A percentile compares a stretch with the other conserved stretches of the same genome.
Evolutionary conservation across 352 stramenopile species (phyloP).

Genomic region (Globisporangium splendens): DNA sequence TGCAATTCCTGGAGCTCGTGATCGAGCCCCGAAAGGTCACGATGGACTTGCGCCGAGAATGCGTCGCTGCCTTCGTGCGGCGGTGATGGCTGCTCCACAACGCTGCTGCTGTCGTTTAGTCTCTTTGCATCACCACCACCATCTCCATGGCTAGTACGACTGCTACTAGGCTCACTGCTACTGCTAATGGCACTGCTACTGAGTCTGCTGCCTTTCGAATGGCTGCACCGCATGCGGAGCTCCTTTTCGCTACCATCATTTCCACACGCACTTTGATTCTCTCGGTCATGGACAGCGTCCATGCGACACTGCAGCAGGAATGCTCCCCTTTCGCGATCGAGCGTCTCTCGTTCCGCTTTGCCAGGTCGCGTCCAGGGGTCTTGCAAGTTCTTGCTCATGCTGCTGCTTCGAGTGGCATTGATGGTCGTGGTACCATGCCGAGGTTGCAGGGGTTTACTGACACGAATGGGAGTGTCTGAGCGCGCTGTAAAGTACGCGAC

Average conservation of each 20-base stretch:
- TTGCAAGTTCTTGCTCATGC: too few species aligned
- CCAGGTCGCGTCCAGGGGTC: background rate
- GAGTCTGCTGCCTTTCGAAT: background rate
- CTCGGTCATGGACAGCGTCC: background rate
- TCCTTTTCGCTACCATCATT: background rate
- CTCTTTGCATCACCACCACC: too few species aligned
- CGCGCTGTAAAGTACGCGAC: constrained; percentile 22
- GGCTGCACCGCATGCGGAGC: too few species aligned
- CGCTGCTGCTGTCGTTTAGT: background rate
- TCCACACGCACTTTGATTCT: background rate
- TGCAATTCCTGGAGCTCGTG: constrained; percentile 7
- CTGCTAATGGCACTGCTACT: constrained; percentile 1
- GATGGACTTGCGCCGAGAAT: background rate
- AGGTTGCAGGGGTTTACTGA: background rate
- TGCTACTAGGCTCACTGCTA: background rate
- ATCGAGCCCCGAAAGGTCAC: constrained; percentile 49
- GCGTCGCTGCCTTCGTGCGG: background rate
- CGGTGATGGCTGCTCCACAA: background rate
- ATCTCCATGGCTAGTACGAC: too few species aligned
- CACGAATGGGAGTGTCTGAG: background rate
- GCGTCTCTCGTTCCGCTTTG: background rate
- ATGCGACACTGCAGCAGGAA: constrained; percentile 7
- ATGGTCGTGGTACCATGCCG: background rate
- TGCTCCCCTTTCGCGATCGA: background rate
- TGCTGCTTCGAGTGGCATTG: background rate